These are phyloP conservation scores for Sporothrix schenckii DNA, from an alignment of 2,329 filamentous ascomycete genomes.

Conservation along the genomic window DNA sequence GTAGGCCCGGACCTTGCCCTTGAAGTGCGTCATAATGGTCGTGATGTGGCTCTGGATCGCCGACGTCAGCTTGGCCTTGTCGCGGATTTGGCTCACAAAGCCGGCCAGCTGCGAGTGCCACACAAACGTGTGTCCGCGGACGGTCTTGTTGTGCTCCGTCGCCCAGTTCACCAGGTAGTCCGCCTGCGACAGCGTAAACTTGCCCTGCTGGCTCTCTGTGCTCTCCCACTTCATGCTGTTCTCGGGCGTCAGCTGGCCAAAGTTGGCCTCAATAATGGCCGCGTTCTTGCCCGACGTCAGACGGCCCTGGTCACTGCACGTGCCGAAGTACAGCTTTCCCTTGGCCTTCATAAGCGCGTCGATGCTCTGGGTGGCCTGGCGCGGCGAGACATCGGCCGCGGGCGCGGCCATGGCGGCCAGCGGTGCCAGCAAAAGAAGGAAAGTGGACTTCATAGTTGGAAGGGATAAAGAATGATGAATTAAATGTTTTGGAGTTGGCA, in stretches of 20 bases:
- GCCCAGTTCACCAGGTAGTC: slow-evolving; percentile 66
- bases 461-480: neutral
- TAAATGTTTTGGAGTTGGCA: neutral
- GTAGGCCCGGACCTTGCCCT: slow-evolving; percentile 65
- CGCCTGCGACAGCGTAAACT: slow-evolving; percentile 59
- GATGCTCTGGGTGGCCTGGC: slow-evolving; percentile 53
- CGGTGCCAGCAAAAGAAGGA: slow-evolving; percentile 46
- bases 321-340: slow-evolving; percentile 69
- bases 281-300: slow-evolving; percentile 55
- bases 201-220: slow-evolving; percentile 51
- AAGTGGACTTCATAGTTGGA: slow-evolving; percentile 39
- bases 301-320: slow-evolving; percentile 57
- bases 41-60: slow-evolving; percentile 64
- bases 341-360: slow-evolving; percentile 61
- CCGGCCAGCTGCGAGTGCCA: slow-evolving; percentile 64
- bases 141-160: slow-evolving; percentile 56
- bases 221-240: slow-evolving; percentile 73
- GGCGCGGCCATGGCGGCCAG: slow-evolving; percentile 45
- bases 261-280: slow-evolving; percentile 62
- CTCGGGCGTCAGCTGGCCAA: slow-evolving; percentile 67
- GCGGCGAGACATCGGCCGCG: slow-evolving; percentile 39
- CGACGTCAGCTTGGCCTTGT: slow-evolving; percentile 54
- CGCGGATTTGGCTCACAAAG: slow-evolving; percentile 62
- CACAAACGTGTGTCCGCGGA: slow-evolving; percentile 68
- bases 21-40: slow-evolving; percentile 60